Evolutionary conservation across 2,329 filamentous ascomycete species (phyloP), one percentile per base, ranked within the genome.

Genomic region (Oidium heveae): DNA sequence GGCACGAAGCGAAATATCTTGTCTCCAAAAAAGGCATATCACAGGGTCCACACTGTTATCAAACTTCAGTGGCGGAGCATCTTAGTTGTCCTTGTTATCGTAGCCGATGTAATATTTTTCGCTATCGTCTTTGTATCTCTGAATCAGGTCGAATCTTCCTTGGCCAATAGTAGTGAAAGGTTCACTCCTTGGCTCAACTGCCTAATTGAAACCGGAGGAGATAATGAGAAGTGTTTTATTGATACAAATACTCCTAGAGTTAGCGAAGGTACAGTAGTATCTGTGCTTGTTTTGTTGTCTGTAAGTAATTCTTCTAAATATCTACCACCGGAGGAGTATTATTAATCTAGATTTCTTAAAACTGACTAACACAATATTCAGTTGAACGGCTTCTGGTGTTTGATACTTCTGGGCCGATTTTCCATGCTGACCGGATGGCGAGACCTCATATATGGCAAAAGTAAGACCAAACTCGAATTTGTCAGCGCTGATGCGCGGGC

Each of bases 11-110:
- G 77, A n/a, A 58, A 55, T n/a, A 65, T 63, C 3, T 77, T 87
- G 65, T 85, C 84, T 9, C 86, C 88, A 12, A 79, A 84, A 54
- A 87, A 93, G 63, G 86, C 93, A 1, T 95, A 93, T 65, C 80
- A 84, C 58, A 80, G 91, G 61, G 77, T 98, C 39, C 80, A 80
- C 59, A 82, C 87, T 60, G 87, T 96, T 18, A 76, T 98, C 39
- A 79, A 84, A 65, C 76, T 96, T 4, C 91, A 98, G 67, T 98
- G 91, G 91, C 78, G 89, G 61, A 89, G 88, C 47, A 89, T 95
- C 57, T 77, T 80, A 46, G 85, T 96, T 57, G 87, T 95, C 15
- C 72, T 93, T 54, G 82, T 95, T 65, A 94, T 96, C 61, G 76
- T 95, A 56, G 76, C 79, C 57, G 88, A 96, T 65, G 86, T 96